A percentile compares a stretch with the other conserved stretches of the same genome.
These are phyloP conservation scores for Alternaria arborescens DNA, from an alignment of 2,329 filamentous ascomycete genomes.

Conservation along the genomic window DNA sequence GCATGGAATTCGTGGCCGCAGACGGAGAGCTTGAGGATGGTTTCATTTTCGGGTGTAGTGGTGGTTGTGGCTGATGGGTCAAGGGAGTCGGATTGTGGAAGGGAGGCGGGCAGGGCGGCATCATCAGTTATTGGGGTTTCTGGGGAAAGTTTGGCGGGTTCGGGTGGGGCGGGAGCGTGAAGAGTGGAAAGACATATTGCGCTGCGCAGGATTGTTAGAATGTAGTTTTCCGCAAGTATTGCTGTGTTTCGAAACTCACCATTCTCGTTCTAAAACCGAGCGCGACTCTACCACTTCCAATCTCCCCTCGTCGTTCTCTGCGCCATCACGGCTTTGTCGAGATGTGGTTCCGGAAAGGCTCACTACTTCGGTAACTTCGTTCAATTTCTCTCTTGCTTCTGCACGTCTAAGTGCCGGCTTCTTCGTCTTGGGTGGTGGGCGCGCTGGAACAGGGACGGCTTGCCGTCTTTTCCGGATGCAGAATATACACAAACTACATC, in stretches of 20 bases:
- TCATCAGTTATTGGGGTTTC: constrained; percentile 16
- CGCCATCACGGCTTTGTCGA: not conserved
- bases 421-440: constrained; percentile 17
- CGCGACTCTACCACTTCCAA: constrained; percentile 15
- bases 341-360: constrained; percentile 3
- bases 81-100: not conserved
- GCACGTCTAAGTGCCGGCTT: constrained; percentile 28
- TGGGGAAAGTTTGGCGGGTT: constrained; percentile 33
- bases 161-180: constrained; percentile 35
- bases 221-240: not conserved
- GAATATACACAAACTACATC: constrained; percentile 30
- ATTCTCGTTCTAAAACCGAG: constrained; percentile 38
- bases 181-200: constrained; percentile 46
- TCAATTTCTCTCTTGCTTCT: constrained; percentile 33
- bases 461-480: constrained; percentile 30
- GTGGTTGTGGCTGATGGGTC: constrained; percentile 2
- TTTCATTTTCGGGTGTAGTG: constrained; percentile 18
- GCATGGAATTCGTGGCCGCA: constrained; percentile 45
- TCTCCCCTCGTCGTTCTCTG: constrained; percentile 4
- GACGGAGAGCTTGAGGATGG: constrained; percentile 36
- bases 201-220: constrained; percentile 22
- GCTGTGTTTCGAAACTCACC: constrained; percentile 22
- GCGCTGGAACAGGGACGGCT: constrained; percentile 5
- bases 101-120: constrained; percentile 3
- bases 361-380: constrained; percentile 32